These are phyloP conservation scores for Penicillium oxalicum DNA, from an alignment of 2,329 filamentous ascomycete genomes.

Conservation along the genomic window DNA sequence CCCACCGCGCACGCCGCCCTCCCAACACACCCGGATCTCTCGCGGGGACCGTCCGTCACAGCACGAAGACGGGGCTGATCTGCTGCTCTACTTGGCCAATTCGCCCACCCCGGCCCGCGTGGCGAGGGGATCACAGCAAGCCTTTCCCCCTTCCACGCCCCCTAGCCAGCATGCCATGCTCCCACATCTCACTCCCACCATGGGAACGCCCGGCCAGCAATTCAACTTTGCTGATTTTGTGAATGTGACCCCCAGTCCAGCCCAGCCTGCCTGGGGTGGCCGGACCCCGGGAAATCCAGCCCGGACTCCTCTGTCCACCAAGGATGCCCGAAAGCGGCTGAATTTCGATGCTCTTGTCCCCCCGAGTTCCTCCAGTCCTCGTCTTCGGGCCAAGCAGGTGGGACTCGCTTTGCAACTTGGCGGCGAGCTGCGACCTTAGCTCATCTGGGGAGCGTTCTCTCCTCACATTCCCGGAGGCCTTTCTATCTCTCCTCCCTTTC, in stretches of 20 bases:
- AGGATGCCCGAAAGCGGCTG: conserved; percentile 65
- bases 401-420: conserved; percentile 62
- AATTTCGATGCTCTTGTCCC: conserved; percentile 74
- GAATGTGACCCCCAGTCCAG: conserved; percentile 93
- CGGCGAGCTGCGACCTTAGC: conserved; percentile 54
- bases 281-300: conserved; percentile 49
- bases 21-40: conserved; percentile 50
- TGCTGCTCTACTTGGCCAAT: conserved; percentile 78
- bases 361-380: conserved; percentile 45
- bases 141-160: conserved; percentile 65
- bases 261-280: conserved; percentile 70
- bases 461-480: no score
- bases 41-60: conserved; percentile 48
- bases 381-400: conserved; percentile 38
- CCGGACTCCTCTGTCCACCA: conserved; percentile 66
- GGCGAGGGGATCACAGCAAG: conserved; percentile 42
- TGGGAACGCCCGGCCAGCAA: conserved; percentile 71
- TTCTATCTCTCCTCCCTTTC: background rate
- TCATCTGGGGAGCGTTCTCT: background rate
- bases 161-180: conserved; percentile 56
- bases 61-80: conserved; percentile 73
- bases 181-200: conserved; percentile 49
- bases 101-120: conserved; percentile 79
- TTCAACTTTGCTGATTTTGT: conserved; percentile 97
- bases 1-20: conserved; percentile 74